Base-by-base conservation (phyloP, 2,329 filamentous ascomycete species). In the Ciborinia camelliae region DNA sequence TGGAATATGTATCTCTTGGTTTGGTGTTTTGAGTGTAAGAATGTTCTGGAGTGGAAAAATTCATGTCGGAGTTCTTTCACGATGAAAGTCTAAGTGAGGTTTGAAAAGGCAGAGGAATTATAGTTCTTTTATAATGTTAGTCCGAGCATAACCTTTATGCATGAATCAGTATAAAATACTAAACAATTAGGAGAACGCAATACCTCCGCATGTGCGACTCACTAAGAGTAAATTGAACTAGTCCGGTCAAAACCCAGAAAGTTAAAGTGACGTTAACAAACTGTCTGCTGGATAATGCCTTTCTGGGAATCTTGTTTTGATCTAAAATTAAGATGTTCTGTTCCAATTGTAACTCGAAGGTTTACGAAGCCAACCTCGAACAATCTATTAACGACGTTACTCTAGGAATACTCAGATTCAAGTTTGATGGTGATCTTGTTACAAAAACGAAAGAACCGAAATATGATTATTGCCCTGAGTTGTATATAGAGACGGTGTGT, bases 401-500 rank as follows among this genome's bases (percentile, higher is more conserved):
- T 35, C 15, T 26, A n/a, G 28, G 4, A 20, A 20, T 35, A 35
- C 28, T 26, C 28, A 47, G n/a, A 47, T 47, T 47, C 41, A 59
- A 59, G 43, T 35, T 35, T 23, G 30, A 47, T 58, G 55, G 55
- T 23, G 55, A 26, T 58, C 26, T 35, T 47, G 41, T n/a, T 30
- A 45, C 20, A 57, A 45, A 45, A 59, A 45, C 28, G 41, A 47
- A 59, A 59, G 28, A 23, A 48, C 20, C 43, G 43, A 47, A 58
- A 47, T 26, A 26, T 12, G 14, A 14, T 35, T 58, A 28, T 23
- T 26, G 28, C 41, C 32, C 32, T 35, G n/a, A 15, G 43, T 30
- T 28, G 28, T 26, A 47, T 59, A 23, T 35, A 47, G 41, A 20
- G 18, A 12, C 37, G 7, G 30, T 23, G 41, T 45, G 28, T 58